Evolutionary conservation across 805 yeast species (phyloP).

Genomic region (Starmerella khaoyaiensis): DNA sequence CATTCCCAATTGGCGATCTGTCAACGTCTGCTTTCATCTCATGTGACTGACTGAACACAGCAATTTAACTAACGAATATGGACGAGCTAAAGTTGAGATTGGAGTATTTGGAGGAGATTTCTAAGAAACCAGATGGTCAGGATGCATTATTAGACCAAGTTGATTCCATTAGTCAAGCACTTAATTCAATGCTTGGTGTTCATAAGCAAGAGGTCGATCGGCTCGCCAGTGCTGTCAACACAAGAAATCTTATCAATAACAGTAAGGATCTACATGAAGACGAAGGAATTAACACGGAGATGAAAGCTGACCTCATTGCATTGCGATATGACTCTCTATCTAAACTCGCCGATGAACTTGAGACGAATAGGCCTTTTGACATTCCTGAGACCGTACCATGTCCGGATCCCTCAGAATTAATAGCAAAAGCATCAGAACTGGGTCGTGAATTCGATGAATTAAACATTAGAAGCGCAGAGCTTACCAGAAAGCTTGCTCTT

Average conservation of each 20-base stretch:
- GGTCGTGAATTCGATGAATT: slow-evolving; percentile 20
- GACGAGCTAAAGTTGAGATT: slow-evolving; percentile 18
- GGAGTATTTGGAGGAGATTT: slow-evolving; percentile 17
- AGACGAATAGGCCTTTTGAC: slow-evolving; percentile 6
- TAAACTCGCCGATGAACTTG: slow-evolving; percentile 10
- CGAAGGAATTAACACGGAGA: background rate
- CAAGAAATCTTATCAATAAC: background rate
- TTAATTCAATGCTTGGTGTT: slow-evolving; percentile 10
- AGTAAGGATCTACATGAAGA: background rate
- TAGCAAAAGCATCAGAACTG: slow-evolving; percentile 10
- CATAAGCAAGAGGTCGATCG: slow-evolving; percentile 11
- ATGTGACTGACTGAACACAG: too few relatives aligned
- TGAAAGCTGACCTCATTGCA: slow-evolving; percentile 6
- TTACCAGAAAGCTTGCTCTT: slow-evolving; percentile 12
- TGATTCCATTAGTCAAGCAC: slow-evolving; percentile 11
- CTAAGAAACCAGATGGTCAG: slow-evolving; percentile 2
- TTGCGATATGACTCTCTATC: slow-evolving; percentile 9
- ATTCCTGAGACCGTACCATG: slow-evolving; percentile 7
- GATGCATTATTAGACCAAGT: slow-evolving; percentile 10
- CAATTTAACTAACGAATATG: slow-evolving; percentile 9
- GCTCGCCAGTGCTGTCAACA: slow-evolving; percentile 10
- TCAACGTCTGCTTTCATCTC: too few relatives aligned
- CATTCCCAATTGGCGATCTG: too few relatives aligned
- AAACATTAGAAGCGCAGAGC: slow-evolving; percentile 16
- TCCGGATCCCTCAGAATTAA: slow-evolving; percentile 3